Base-by-base conservation (phyloP, 148 eudicot species). In the Beta vulgaris region DNA sequence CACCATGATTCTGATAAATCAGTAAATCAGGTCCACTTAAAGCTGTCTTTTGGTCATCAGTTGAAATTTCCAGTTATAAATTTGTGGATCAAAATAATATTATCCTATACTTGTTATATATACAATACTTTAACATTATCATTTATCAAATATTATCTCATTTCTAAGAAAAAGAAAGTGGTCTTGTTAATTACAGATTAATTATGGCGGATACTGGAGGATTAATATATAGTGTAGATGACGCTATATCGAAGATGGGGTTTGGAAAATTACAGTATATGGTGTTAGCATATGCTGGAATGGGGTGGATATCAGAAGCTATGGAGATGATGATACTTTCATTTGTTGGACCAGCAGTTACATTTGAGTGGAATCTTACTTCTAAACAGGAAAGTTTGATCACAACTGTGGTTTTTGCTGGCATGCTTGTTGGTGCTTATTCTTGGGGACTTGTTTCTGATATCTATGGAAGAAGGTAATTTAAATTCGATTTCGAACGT, bases 271-370 rank as follows among this genome's bases (percentile, higher is more conserved):
- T 28, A 1, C 71, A 67, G 26, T 67, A n/a, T 42, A 13, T 67
- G 32, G 48, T 65, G 29, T 28, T 67, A 43, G 58, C 58, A 9
- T 69, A 69, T 32, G 73, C 73, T 21, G 73, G 73, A 49, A 46
- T 69, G 58, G 73, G 39, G 6, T 69, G 73, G 73, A 12, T 69
- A 6, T 29, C 73, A 3, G 73, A 69, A 46, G 73, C 73, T 14
- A 69, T 69, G 73, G 73, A 69, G 40, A 49, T 69, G 73, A 69
- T 69, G 73, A 29, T 69, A 2, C 36, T 69, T 0, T 69, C 73
- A 31, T 69, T 69, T 49, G 39, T 69, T 0, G 73, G 73, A 19
- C 73, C 73, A 11, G 73, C 73, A 1, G 54, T 69, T 7, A 18
- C 48, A 18, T 7, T 7, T 6, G 25, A 6, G 9, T 69, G 73